phyloP scores from a whole-genome alignment of 139 green algal species.

The Picochlorum sp. region DNA sequence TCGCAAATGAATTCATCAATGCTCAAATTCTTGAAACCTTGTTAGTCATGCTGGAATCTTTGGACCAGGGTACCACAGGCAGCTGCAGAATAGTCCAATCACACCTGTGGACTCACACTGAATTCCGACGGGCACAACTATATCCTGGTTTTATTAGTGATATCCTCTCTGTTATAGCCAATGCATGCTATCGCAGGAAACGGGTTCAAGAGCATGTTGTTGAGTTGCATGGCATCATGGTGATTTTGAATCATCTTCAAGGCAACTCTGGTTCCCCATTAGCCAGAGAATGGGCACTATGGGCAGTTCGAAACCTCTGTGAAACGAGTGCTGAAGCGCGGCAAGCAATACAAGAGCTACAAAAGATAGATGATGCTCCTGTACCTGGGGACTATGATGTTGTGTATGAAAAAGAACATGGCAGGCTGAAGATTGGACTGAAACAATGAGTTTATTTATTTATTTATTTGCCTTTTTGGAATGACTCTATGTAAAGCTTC shows the following conservation, averaged over 20 bases:
- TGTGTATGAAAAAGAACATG: constrained; percentile 52
- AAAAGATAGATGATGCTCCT: constrained; percentile 38
- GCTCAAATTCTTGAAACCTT: constrained; percentile 10
- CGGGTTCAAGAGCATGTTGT: constrained; percentile 35
- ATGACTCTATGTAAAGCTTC: background rate
- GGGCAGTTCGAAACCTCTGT: constrained; percentile 82
- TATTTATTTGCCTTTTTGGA: background rate
- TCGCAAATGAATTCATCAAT: constrained; percentile 9
- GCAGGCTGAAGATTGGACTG: constrained; percentile 25
- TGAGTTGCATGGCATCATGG: constrained; percentile 36
- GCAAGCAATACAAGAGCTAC: constrained; percentile 31
- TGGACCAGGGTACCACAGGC: constrained; percentile 5
- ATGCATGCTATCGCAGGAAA: constrained; percentile 27
- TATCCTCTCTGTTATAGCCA: constrained; percentile 42
- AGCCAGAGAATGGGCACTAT: constrained; percentile 82
- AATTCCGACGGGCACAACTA: background rate
- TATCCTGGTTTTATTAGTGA: background rate
- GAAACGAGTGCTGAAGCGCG: constrained; percentile 36
- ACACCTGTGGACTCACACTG: background rate
- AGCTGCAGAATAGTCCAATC: too few species aligned
- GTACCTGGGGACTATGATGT: constrained; percentile 50
- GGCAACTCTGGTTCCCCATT: constrained; percentile 55
- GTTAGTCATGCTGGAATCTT: constrained; percentile 28
- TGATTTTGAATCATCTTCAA: constrained; percentile 57
- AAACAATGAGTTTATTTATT: background rate